Percentiles rank a stretch among this genome's conserved stretches.
phyloP scores from a whole-genome alignment of 2,329 filamentous ascomycete species.

The Cercospora berteroae region DNA sequence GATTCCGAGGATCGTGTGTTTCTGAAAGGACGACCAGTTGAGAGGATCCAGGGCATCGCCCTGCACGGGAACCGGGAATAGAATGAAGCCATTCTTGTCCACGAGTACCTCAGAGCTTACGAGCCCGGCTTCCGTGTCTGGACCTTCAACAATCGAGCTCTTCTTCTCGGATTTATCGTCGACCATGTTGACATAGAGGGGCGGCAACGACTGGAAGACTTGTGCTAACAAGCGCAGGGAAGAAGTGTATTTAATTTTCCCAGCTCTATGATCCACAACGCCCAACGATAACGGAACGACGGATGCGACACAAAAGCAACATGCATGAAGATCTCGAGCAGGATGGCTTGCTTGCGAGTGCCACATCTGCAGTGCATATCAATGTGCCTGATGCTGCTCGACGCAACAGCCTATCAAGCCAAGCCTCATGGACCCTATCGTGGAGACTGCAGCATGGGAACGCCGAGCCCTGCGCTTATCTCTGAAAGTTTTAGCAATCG shows the following conservation, averaged over 20 bases:
- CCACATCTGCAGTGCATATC: conserved; percentile 10
- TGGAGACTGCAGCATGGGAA: conserved; percentile 5
- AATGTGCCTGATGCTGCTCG: background rate
- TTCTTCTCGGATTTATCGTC: conserved; percentile 17
- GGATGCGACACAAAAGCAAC: background rate
- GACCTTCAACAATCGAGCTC: background rate
- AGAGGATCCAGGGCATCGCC: conserved; percentile 21
- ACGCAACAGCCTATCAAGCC: conserved; percentile 14
- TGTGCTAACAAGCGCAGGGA: background rate
- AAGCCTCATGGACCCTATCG: conserved; percentile 9
- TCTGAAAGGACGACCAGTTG: conserved; percentile 21
- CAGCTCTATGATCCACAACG: background rate
- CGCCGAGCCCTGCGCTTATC: conserved; percentile 13
- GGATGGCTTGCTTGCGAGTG: background rate
- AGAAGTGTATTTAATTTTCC: background rate
- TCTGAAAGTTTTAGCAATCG: conserved; percentile 12
- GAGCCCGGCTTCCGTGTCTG: conserved; percentile 15
- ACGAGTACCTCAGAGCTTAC: conserved; percentile 16
- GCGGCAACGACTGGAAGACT: background rate
- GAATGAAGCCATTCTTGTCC: conserved; percentile 21
- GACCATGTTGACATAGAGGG: conserved; percentile 1
- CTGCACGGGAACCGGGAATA: conserved; percentile 20
- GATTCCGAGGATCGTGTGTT: conserved; percentile 18
- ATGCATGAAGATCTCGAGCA: background rate
- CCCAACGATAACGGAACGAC: background rate